Conservation (phyloP, 129 eudicot species). For the Chrysanthemum seticuspe region DNA sequence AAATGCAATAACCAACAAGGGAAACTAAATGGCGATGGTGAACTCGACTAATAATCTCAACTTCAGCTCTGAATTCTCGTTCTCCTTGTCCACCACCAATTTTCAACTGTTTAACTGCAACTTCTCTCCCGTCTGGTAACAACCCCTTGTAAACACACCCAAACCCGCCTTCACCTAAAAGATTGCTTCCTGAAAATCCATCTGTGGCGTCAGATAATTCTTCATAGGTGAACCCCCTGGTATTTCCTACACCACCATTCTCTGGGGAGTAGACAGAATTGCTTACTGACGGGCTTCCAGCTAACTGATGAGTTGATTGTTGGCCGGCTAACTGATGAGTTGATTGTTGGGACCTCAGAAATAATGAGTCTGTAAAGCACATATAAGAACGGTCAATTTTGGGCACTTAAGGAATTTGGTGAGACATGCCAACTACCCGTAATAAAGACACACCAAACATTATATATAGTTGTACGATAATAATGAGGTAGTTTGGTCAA, state of each 20-base stretch:
- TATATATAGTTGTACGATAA: slow-evolving; percentile 16
- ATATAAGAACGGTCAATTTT: background rate
- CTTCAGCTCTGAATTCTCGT: slow-evolving; percentile 93
- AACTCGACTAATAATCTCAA: slow-evolving; percentile 88
- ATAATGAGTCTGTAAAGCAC: slow-evolving; percentile 56
- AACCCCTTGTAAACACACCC: slow-evolving; percentile 92
- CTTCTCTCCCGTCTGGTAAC: slow-evolving; percentile 74
- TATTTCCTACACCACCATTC: slow-evolving; percentile 70
- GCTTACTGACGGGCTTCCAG: slow-evolving; percentile 54
- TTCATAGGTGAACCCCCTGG: slow-evolving; percentile 80
- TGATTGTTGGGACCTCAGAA: slow-evolving; percentile 53
- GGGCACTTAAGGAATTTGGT: background rate
- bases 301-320: slow-evolving; percentile 44
- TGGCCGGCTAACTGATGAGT: slow-evolving; percentile 43
- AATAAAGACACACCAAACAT: slow-evolving; percentile 22
- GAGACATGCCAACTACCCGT: slow-evolving; percentile 8
- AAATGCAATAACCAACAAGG: slow-evolving; percentile 94
- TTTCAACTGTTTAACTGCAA: slow-evolving; percentile 89
- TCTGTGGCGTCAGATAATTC: slow-evolving; percentile 78
- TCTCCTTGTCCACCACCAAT: slow-evolving; percentile 94
- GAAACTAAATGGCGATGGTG: slow-evolving; percentile 95
- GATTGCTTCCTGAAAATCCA: slow-evolving; percentile 65
- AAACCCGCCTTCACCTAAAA: slow-evolving; percentile 94
- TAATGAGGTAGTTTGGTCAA: slow-evolving; percentile 12
- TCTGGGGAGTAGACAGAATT: slow-evolving; percentile 68